These are phyloP conservation scores for Boletus sensibilis DNA, from an alignment of 768 basidiomycete genomes.

Conservation along the genomic window DNA sequence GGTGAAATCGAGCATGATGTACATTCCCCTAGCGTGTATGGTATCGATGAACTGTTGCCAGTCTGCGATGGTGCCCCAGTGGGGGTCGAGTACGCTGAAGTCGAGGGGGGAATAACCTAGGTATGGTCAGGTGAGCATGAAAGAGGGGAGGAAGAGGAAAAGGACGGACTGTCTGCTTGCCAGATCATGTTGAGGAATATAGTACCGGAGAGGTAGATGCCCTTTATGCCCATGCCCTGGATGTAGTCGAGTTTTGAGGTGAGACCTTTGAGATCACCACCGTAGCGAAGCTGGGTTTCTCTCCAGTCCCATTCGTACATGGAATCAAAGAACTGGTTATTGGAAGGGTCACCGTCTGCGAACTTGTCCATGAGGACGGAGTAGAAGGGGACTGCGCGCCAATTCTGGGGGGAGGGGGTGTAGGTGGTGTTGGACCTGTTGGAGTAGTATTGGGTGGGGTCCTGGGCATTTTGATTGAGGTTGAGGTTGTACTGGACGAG, in stretches of 20 bases:
- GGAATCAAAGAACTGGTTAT: conserved; percentile 86
- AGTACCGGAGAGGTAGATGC: conserved; percentile 91
- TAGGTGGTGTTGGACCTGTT: conserved; percentile 64
- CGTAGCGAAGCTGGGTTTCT: conserved; percentile 86
- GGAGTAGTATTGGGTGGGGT: conserved; percentile 63
- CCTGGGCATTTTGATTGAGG: conserved; percentile 65
- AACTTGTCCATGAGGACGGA: conserved; percentile 90
- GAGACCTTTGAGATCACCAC: conserved; percentile 86
- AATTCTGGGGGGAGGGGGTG: conserved; percentile 78
- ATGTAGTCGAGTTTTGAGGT: conserved; percentile 79
- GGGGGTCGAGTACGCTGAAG: conserved; percentile 87
- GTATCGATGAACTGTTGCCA: conserved; percentile 76
- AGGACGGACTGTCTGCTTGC: conserved; percentile 86
- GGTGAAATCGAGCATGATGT: conserved; percentile 91
- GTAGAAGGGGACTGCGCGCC: conserved; percentile 80
- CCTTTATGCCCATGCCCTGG: conserved; percentile 80
- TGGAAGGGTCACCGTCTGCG: conserved; percentile 87
- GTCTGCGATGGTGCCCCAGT: conserved; percentile 83
- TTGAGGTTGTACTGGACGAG: conserved; percentile 79
- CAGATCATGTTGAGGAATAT: conserved; percentile 95
- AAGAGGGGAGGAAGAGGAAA: background rate
- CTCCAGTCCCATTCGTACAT: conserved; percentile 81
- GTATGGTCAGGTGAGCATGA: background rate
- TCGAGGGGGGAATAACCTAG: conserved; percentile 89
- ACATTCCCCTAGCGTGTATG: conserved; percentile 83